These are phyloP conservation scores for Magnolia sinica DNA, from an alignment of 164 flowering plant species.

Conservation along the genomic window DNA sequence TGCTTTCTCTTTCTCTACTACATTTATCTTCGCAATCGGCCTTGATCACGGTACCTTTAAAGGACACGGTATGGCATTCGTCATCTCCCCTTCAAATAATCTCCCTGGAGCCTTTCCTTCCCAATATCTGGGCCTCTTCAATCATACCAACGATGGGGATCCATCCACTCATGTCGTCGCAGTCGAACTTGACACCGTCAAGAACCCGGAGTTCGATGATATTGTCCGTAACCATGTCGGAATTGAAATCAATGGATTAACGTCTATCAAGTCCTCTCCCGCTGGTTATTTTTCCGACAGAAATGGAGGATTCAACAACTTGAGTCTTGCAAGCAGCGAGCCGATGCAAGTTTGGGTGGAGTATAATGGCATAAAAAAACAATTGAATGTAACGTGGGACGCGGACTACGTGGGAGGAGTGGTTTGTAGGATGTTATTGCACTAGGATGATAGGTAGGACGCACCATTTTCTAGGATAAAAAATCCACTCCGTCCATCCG, in stretches of 20 bases:
- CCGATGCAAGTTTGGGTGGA: conserved; percentile 27
- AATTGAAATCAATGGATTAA: conserved; percentile 7
- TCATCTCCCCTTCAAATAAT: no score
- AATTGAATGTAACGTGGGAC: conserved; percentile 19
- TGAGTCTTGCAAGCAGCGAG: conserved; percentile 5
- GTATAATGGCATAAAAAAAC: conserved; percentile 9
- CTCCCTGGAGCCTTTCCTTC: no score
- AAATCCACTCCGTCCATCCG: no score
- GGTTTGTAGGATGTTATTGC: no score
- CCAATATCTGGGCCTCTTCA: conserved; percentile 12
- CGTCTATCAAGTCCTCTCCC: neutral
- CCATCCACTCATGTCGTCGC: conserved; percentile 9
- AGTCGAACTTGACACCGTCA: conserved; percentile 9
- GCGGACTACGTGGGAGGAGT: no score
- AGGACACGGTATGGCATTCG: no score
- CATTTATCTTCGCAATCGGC: conserved; percentile 22
- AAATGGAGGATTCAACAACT: neutral
- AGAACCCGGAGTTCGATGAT: neutral
- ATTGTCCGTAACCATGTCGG: conserved; percentile 15
- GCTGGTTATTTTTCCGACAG: conserved; percentile 3
- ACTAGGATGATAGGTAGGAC: no score
- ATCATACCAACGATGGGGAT: neutral
- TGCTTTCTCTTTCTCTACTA: conserved; percentile 26
- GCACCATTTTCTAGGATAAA: no score
- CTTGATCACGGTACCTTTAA: no score